Evolutionary conservation across 176 grass and related monocot genomes (phyloP), one percentile per base, ranked within the genome.

Genomic region (Triticum dicoccoides): DNA sequence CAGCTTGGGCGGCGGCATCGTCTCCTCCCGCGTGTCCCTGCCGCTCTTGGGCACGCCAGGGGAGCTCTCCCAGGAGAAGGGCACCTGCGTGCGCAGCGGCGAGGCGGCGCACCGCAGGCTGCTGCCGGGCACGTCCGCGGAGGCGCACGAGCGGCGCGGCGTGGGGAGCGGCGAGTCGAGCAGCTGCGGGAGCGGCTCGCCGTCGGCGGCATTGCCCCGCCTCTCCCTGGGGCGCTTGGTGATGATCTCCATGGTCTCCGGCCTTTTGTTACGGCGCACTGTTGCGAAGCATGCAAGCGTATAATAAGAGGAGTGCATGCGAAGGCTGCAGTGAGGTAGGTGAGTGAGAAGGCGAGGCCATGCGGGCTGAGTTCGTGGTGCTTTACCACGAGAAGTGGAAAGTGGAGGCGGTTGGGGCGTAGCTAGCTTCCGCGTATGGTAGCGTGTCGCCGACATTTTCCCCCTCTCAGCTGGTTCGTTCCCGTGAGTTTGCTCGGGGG

Each of bases 11-110:
- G 87, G 91, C 27, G 65, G 73, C 73, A 68, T 83, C 32, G 32
- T 9, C 73, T 76, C 73, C 69, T 85, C 80, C 41, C 62, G 72
- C 14, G 45, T 18, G 78, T 72, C 80, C 27, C 14, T 83, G 58
- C 29, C 14, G 52, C 52, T 80, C 88, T 95, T 98, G 39, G 89
- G 89, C 54, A 98, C 93, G 24, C 95, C 93, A 0, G 95, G 95
- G 3, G 95, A 98, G 87, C 91, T 95, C 88, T 98, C 95, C 95
- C 95, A 98, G 18, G 93, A 98, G 81, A 98, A 98, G 2, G 95
- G 95, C 18, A 98, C 91, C 1, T 86, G 89, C 39, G 86, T 93
- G 21, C 87, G 84, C 29, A 92, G 72, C 59, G 82, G 89, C 56
- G 93, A 92, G 33, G 87, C 41, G n/a, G 87, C 34, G 3, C 61